Percentiles rank a stretch among this genome's conserved stretches.
phyloP scores from a whole-genome alignment of 2,329 filamentous ascomycete genomes.

The Lachnellula occidentalis region DNA sequence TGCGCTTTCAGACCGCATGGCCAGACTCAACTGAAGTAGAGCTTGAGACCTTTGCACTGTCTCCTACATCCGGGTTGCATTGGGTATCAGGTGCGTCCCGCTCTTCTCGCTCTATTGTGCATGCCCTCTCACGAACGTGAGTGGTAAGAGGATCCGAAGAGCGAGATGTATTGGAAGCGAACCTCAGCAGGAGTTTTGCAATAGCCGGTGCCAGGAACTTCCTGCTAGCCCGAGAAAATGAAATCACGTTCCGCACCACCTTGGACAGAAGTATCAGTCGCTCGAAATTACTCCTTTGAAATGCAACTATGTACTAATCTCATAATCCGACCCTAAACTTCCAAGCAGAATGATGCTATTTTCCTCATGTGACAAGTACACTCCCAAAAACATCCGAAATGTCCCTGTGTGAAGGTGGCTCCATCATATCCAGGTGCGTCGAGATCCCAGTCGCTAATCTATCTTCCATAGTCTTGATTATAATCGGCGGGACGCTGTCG shows the following conservation, averaged over 20 bases:
- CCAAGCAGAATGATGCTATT: not conserved
- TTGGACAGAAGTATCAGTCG: not conserved
- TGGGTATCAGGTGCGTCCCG: too few species aligned
- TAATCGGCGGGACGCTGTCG: constrained; percentile 72
- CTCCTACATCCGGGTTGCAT: too few species aligned
- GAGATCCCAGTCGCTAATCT: constrained; percentile 54
- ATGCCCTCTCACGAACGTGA: too few species aligned
- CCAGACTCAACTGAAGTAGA: too few species aligned
- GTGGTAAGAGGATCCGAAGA: too few species aligned
- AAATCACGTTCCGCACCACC: not conserved
- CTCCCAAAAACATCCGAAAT: constrained; percentile 31
- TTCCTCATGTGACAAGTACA: constrained; percentile 25
- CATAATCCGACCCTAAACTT: not conserved
- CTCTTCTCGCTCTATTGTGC: too few species aligned
- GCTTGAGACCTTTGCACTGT: too few species aligned
- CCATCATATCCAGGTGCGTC: constrained; percentile 17
- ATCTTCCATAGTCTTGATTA: constrained; percentile 85
- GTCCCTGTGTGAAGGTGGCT: constrained; percentile 25
- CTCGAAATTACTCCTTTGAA: constrained; percentile 8
- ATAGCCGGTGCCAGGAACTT: too few species aligned
- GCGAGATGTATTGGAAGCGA: too few species aligned
- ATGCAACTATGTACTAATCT: constrained; percentile 10
- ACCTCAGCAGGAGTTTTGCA: too few species aligned
- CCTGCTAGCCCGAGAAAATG: not conserved
- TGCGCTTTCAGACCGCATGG: too few species aligned